phyloP scores from a whole-genome alignment of 441 rosid species.

The Metrosideros polymorpha region DNA sequence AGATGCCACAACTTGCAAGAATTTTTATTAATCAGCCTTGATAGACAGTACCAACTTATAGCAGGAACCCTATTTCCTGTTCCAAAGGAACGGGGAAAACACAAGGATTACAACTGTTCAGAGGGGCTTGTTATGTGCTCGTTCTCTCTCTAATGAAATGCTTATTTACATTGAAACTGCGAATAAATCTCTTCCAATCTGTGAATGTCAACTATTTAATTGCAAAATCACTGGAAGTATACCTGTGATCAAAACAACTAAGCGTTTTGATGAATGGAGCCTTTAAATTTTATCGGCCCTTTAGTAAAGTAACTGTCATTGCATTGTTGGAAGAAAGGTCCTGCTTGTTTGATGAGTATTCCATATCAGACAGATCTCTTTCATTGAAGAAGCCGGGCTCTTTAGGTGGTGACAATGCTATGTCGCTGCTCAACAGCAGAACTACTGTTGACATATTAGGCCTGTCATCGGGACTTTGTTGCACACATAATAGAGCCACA shows the following conservation, averaged over 20 bases:
- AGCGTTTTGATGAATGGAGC: not conserved
- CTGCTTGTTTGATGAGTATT: not conserved
- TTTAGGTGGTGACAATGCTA: slow-evolving; percentile 9
- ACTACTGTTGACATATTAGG: slow-evolving; percentile 4
- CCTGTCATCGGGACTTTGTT: slow-evolving; percentile 8
- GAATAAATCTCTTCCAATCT: not conserved
- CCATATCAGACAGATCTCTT: slow-evolving; percentile 2
- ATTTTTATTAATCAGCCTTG: not conserved
- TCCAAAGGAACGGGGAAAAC: not conserved
- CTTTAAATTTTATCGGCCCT: not conserved
- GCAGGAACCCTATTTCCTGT: not conserved
- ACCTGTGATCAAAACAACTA: not conserved
- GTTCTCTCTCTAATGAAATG: not conserved
- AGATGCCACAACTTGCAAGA: not conserved
- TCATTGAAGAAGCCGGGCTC: slow-evolving; percentile 16
- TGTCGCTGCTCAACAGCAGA: slow-evolving; percentile 5
- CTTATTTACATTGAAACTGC: not conserved
- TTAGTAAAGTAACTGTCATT: not conserved
- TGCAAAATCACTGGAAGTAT: not conserved
- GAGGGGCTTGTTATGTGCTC: not conserved
- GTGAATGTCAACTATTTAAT: not conserved
- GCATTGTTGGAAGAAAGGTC: not conserved
- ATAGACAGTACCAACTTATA: not conserved
- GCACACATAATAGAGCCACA: slow-evolving; percentile 11
- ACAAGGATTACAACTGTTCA: not conserved